These are phyloP conservation scores for Macrolepiota albuminosa DNA, from an alignment of 768 basidiomycete genomes.

Conservation along the genomic window DNA sequence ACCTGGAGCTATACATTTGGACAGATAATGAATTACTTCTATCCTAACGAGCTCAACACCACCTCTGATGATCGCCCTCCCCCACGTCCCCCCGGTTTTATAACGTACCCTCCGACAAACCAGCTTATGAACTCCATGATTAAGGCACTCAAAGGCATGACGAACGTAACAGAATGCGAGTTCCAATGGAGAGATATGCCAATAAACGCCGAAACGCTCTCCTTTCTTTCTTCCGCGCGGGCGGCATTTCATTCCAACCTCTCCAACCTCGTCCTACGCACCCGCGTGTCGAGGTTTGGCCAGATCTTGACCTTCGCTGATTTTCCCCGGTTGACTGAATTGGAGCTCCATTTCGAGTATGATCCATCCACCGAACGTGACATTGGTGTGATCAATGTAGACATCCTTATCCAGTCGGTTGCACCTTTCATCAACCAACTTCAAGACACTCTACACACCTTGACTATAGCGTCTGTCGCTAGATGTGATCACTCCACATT, in stretches of 20 bases:
- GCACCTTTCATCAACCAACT: constrained; percentile 28
- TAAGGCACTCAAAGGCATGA: constrained; percentile 29
- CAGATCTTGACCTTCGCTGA: constrained; percentile 23
- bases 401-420: constrained; percentile 19
- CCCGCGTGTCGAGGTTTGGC: constrained; percentile 27
- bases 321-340: constrained; percentile 27
- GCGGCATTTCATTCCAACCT: constrained; percentile 25
- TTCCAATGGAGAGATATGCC: constrained; percentile 37
- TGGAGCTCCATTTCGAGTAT: constrained; percentile 32
- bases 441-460: constrained; percentile 19
- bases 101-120: constrained; percentile 12
- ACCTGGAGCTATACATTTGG: background rate
- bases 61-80: background rate
- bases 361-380: constrained; percentile 5
- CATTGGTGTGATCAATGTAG: constrained; percentile 1
- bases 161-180: constrained; percentile 25
- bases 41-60: background rate
- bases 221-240: constrained; percentile 25
- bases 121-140: constrained; percentile 27
- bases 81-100: background rate
- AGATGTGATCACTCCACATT: constrained; percentile 27
- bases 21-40: background rate
- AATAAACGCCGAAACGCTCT: constrained; percentile 22
- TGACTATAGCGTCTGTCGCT: constrained; percentile 30
- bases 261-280: constrained; percentile 28